Evolutionary conservation across 495 filamentous ascomycete genomes (phyloP).

Genomic region (Margaritispora aquatica): DNA sequence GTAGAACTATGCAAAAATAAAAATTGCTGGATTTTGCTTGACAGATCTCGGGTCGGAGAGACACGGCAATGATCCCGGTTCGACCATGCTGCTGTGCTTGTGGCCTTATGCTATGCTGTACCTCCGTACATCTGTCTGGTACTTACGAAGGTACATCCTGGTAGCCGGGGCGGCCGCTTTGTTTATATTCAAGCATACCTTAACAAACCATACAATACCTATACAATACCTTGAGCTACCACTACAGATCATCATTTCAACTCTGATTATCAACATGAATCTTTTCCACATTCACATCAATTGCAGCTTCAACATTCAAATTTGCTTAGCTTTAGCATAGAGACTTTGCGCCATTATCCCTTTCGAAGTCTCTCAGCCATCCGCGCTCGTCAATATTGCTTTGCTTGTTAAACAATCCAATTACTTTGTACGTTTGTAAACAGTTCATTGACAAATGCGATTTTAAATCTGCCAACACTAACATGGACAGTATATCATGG

Average conservation of each 20-base stretch:
- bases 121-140: too few relatives aligned
- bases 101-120: too few relatives aligned
- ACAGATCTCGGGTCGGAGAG: background rate
- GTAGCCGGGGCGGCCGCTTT: background rate
- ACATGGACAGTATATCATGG: conserved; percentile 6
- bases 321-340: background rate
- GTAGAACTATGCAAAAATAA: background rate
- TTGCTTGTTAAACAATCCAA: background rate
- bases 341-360: background rate
- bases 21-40: background rate
- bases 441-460: background rate
- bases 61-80: background rate
- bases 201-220: too few relatives aligned
- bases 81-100: too few relatives aligned
- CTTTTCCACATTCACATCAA: background rate
- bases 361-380: background rate
- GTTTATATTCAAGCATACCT: too few relatives aligned
- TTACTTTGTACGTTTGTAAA: background rate
- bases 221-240: too few relatives aligned
- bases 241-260: background rate
- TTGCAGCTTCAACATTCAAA: background rate
- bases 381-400: background rate
- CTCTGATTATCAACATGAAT: background rate
- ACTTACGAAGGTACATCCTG: background rate
- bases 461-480: background rate